Evolutionary conservation across 2,329 filamentous ascomycete species (phyloP).

Genomic region (Fusarium burgessii): DNA sequence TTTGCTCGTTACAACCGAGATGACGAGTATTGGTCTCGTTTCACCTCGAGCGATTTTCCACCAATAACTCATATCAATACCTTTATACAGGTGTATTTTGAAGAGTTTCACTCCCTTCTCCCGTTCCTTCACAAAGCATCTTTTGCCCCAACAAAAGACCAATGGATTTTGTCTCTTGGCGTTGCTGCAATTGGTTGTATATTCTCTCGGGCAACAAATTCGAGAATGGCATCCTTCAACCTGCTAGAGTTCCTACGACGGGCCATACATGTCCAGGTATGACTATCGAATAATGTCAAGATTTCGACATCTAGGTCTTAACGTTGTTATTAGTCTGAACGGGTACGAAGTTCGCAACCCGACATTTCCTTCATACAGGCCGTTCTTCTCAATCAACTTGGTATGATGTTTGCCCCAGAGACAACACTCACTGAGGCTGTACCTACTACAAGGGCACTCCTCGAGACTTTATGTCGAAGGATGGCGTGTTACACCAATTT

Average conservation of each 20-base stretch:
- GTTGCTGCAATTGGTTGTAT: background rate
- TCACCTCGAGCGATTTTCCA: background rate
- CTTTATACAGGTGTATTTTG: background rate
- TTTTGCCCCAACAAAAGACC: background rate
- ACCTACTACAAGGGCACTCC: background rate
- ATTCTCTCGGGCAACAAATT: background rate
- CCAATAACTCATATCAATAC: background rate
- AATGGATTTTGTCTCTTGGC: background rate
- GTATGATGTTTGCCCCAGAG: background rate
- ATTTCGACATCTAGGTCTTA: background rate
- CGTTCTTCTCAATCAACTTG: background rate
- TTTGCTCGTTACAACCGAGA: background rate
- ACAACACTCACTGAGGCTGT: background rate
- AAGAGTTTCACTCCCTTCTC: background rate
- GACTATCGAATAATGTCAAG: background rate
- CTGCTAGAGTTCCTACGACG: background rate
- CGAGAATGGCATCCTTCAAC: background rate
- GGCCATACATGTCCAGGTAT: background rate
- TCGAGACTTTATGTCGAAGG: background rate
- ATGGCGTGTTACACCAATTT: background rate
- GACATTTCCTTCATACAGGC: background rate
- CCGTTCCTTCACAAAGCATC: background rate
- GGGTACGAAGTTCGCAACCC: background rate
- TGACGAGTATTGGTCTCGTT: background rate
- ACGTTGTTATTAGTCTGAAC: background rate